Evolutionary conservation across 208 protist species (phyloP).

Genomic region (Acanthamoeba castellanii): DNA sequence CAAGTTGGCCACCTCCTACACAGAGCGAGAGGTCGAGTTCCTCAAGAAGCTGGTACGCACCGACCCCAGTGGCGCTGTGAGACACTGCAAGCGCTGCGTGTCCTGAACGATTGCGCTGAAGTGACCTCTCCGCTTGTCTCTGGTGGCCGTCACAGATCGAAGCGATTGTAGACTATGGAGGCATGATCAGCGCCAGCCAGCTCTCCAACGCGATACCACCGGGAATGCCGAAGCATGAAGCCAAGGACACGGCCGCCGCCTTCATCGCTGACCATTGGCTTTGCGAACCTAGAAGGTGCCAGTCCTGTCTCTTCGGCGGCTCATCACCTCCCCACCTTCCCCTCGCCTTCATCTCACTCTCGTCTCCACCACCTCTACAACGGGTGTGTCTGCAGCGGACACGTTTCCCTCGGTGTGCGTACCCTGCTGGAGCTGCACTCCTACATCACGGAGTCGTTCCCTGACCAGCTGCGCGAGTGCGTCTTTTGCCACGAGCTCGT

Average conservation of each 20-base stretch:
- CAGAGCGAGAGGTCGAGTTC: slow-evolving; percentile 11
- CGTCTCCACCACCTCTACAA: too few species aligned
- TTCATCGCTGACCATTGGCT: slow-evolving; percentile 49
- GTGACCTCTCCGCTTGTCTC: background rate
- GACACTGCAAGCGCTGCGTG: background rate
- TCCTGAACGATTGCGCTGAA: background rate
- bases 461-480: slow-evolving; percentile 38
- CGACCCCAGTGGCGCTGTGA: background rate
- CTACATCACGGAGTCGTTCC: background rate
- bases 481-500: slow-evolving; percentile 59
- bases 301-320: background rate
- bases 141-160: background rate
- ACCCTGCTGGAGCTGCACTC: slow-evolving; percentile 41
- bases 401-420: slow-evolving; percentile 1
- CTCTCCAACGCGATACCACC: background rate
- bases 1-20: slow-evolving; percentile 35
- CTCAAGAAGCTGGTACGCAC: slow-evolving; percentile 17
- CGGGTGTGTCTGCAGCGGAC: background rate
- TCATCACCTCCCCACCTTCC: background rate
- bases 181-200: background rate
- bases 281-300: background rate
- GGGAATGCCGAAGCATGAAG: background rate
- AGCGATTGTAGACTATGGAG: background rate
- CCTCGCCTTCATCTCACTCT: background rate
- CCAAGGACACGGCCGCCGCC: background rate